Evolutionary conservation across 2,329 filamentous ascomycete genomes (phyloP).

Genomic region (Mycosphaerella arachidis): DNA sequence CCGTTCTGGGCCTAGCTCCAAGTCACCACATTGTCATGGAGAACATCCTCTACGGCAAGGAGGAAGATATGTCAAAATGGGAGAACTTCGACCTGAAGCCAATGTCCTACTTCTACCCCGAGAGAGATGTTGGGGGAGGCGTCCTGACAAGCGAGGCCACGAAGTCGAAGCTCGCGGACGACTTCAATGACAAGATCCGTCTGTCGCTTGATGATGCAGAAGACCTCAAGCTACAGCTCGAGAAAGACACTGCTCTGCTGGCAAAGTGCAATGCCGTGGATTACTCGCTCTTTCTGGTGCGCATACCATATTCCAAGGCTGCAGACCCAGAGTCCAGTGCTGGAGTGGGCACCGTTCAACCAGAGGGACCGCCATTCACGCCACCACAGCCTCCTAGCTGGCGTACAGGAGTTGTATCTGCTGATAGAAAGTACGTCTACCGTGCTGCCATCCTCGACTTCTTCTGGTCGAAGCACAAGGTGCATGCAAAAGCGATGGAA

Average conservation of each 20-base stretch:
- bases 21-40: constrained; percentile 76
- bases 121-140: constrained; percentile 65
- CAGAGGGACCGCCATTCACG: constrained; percentile 23
- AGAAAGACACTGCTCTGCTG: constrained; percentile 60
- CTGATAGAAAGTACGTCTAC: constrained; percentile 63
- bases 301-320: constrained; percentile 41
- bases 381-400: constrained; percentile 42
- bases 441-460: constrained; percentile 67
- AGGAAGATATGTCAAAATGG: constrained; percentile 50
- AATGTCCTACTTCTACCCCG: constrained; percentile 69
- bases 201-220: constrained; percentile 54
- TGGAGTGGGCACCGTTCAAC: not conserved
- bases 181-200: constrained; percentile 62
- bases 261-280: constrained; percentile 63
- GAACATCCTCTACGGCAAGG: constrained; percentile 62
- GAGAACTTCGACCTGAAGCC: constrained; percentile 73
- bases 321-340: not conserved
- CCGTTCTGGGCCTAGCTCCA: constrained; percentile 56
- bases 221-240: constrained; percentile 52
- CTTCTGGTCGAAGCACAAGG: constrained; percentile 71
- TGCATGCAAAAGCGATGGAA: constrained; percentile 63
- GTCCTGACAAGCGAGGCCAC: constrained; percentile 60
- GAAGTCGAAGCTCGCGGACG: constrained; percentile 61
- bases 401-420: constrained; percentile 58
- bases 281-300: constrained; percentile 69